Percentiles rank a stretch among this genome's conserved stretches.
Evolutionary conservation across 768 basidiomycete species (phyloP).

Genomic region (Tricholoma furcatifolium): DNA sequence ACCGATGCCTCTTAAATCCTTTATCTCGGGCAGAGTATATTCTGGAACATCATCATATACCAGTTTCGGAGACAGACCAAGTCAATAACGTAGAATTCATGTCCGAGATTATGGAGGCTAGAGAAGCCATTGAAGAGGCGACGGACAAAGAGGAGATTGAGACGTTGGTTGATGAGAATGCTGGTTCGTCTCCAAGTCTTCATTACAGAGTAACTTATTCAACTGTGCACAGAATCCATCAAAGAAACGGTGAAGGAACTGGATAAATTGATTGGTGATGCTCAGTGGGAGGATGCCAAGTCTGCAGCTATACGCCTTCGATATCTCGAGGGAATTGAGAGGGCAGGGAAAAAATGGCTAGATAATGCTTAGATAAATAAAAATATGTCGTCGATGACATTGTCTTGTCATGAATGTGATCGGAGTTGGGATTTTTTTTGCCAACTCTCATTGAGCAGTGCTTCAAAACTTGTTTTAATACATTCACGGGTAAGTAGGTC

Average conservation of each 20-base stretch:
- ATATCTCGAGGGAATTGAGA: conserved; percentile 68
- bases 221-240: conserved; percentile 47
- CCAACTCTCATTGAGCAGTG: too few relatives aligned
- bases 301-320: conserved; percentile 63
- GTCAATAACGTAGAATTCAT: conserved; percentile 72
- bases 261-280: conserved; percentile 43
- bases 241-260: conserved; percentile 43
- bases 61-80: conserved; percentile 67
- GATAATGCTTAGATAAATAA: conserved; percentile 22
- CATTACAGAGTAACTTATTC: not conserved
- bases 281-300: conserved; percentile 60
- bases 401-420: too few relatives aligned
- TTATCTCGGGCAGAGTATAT: conserved; percentile 81
- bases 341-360: conserved; percentile 44
- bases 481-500: too few relatives aligned
- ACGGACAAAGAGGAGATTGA: conserved; percentile 47
- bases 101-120: conserved; percentile 71
- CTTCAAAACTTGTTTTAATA: too few relatives aligned
- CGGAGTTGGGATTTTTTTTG: too few relatives aligned
- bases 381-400: too few relatives aligned
- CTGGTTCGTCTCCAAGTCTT: conserved; percentile 18
- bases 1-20: conserved; percentile 72
- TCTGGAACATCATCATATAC: conserved; percentile 57
- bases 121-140: conserved; percentile 76
- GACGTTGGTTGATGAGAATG: conserved; percentile 56